Conservation (phyloP, 345 rosid species). For the Limnanthes douglasii region DNA sequence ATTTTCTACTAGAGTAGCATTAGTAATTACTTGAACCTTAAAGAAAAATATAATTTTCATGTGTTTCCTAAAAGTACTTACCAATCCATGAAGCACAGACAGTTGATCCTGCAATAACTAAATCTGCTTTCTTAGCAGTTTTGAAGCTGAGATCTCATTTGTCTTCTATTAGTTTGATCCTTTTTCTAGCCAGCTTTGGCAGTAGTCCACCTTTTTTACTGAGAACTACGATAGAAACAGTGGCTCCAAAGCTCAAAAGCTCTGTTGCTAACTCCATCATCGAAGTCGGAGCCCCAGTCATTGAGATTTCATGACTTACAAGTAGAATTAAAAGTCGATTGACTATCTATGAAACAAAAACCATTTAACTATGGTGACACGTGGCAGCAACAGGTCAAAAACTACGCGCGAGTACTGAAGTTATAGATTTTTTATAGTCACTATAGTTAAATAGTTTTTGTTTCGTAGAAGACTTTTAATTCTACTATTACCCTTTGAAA, state of each 20-base stretch:
- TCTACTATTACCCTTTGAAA: too few species aligned
- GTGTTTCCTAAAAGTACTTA: constrained; percentile 14
- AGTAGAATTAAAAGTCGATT: too few species aligned
- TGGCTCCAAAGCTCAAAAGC: constrained; percentile 96
- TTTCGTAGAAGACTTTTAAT: too few species aligned
- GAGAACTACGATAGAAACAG: constrained; percentile 87
- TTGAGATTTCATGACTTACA: constrained; percentile 96
- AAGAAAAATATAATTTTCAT: not conserved
- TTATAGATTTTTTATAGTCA: too few species aligned
- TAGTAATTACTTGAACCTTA: not conserved
- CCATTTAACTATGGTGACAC: too few species aligned
- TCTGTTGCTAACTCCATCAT: constrained; percentile 98
- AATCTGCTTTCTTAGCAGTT: constrained; percentile 88
- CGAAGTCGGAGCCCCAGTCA: constrained; percentile 97
- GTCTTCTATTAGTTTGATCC: constrained; percentile 86
- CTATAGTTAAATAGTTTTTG: too few species aligned
- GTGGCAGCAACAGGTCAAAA: too few species aligned
- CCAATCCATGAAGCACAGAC: constrained; percentile 97
- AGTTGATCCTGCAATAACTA: constrained; percentile 94
- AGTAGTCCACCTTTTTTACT: constrained; percentile 87
- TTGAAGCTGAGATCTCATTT: constrained; percentile 84
- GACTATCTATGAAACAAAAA: too few species aligned
- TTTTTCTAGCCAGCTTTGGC: constrained; percentile 73
- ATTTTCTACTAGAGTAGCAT: too few species aligned
- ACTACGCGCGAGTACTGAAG: too few species aligned